Evolutionary conservation across 169 alveolate species (phyloP), one percentile per base, ranked within the genome.

Genomic region (Neospora caninum): DNA sequence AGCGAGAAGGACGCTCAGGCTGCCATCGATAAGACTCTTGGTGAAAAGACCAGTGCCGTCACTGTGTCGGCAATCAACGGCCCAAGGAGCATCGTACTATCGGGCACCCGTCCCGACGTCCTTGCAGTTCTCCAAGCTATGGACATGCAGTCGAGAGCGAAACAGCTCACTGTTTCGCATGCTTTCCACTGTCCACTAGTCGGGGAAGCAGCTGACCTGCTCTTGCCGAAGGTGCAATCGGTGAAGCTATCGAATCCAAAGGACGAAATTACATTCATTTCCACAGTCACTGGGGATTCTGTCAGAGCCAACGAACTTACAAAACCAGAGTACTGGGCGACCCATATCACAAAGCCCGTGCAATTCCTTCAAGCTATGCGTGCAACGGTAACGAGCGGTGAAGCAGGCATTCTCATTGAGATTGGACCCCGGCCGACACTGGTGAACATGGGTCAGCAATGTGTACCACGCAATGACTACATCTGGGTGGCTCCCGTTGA

Each of bases 401-500:
- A 80, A 13, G 96, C 91, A n/a, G 39, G 73, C 34, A 67, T 80
- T 13, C 42, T 96, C 69, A 94, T 94, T 29, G 97, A 96, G 78
- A 73, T 96, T 70, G 97, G 97, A 0, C 97, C 97, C 29, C 78
- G 91, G 69, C 95, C 97, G 53, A 88, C 95, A 10, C 88, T 96
- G 27, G 69, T 89, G 78, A 94, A 95, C 53, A 82, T 95, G 89
- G 94, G 88, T 45, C 94, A 94, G 49, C 94, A 92, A 80, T 92
- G 87, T 92, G 41, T 91, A 36, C 86, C 86, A 83, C 64, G 86
- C 4, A 53, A 78, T 25, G 94, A 83, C 58, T 67, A 36, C 88
- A 73, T 78, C n/a, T 82, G 88, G 87, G 87, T 91, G 41, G 38
- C 91, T n/a, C 84, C 64, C 0, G 54, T 92, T 69, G 92, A 92